Evolutionary conservation across 352 stramenopile species (phyloP), one percentile per base, ranked within the genome.

Genomic region (Globisporangium orthogonon): DNA sequence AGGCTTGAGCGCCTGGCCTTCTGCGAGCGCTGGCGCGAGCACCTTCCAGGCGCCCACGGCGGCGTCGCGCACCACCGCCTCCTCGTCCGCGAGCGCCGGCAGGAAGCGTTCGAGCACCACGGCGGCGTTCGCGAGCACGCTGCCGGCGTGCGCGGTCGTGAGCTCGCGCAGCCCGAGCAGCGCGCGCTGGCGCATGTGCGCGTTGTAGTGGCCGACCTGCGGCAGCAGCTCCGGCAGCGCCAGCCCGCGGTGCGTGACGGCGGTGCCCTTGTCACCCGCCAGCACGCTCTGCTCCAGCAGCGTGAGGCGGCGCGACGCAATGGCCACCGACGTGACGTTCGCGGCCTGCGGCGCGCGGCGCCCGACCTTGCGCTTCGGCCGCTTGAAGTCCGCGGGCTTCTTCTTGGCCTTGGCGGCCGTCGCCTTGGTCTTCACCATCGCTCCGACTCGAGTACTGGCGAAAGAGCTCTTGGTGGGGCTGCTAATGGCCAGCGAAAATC

Each of bases 331-430:
- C 31, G 83, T 94, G 23, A 94, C 83, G 50, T 94, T 94, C 37
- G 83, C 76, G 29, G 79, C 69, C 50, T 74, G 78, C 14, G 74
- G 65, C 1, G 74, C 79, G 55, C 86, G 85, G 40, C 81, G 78
- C 13, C 83, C 83, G 31, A 94, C 83, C 65, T 94, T 94, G 67
- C 78, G 83, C 79, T 94, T 94, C 14, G 79, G 83, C 23, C 81
- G 81, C 78, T 94, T 94, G 61, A 94, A 94, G 66, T 94, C 83
- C 35, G 67, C 81, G 10, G 83, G 83, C 71, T 94, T 94, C 75
- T 91, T 91, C 81, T 94, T 94, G 37, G 50, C 57, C 65, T 76
- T 79, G 57, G 74, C 67, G 54, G 73, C 69, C 53, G 64, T 74
- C 40, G 73, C 65, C 33, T 73, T 73, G 35, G 35, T 40, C 35